Conservation (phyloP, 140 eudicot species). For the Oenanthe javanica region DNA sequence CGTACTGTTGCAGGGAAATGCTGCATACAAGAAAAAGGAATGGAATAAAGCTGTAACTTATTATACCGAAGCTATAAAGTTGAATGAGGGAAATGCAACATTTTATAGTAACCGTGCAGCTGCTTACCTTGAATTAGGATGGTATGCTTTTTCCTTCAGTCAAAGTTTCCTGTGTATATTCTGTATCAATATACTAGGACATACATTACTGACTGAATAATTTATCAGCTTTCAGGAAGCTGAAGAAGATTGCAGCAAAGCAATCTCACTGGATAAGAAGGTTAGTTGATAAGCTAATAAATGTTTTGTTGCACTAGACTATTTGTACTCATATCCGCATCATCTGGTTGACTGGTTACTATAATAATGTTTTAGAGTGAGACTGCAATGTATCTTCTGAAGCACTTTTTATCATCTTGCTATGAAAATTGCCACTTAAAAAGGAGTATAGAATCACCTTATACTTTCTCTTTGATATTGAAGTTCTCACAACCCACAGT, state of each 20-base stretch:
- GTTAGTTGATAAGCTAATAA: slow-evolving; percentile 27
- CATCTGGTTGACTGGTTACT: neutral
- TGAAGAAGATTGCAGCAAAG: slow-evolving; percentile 84
- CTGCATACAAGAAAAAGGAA: slow-evolving; percentile 69
- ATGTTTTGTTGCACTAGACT: neutral
- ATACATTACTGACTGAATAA: slow-evolving; percentile 10
- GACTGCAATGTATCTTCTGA: neutral
- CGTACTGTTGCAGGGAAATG: slow-evolving; percentile 58
- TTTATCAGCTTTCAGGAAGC: slow-evolving; percentile 71
- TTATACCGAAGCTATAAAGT: slow-evolving; percentile 77
- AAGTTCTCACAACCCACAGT: neutral
- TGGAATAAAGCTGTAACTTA: slow-evolving; percentile 77
- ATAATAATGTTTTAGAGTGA: neutral
- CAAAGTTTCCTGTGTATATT: neutral
- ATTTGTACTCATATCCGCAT: neutral
- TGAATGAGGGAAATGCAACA: slow-evolving; percentile 67
- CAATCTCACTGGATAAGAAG: slow-evolving; percentile 85
- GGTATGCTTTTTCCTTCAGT: slow-evolving; percentile 30
- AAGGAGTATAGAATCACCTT: neutral
- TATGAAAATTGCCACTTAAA: neutral
- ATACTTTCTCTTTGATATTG: neutral
- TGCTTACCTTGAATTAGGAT: slow-evolving; percentile 79
- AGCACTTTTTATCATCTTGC: neutral
- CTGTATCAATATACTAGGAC: neutral
- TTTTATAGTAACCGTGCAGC: slow-evolving; percentile 83